Conservation (phyloP, 2,329 filamentous ascomycete genomes). For the Pyrenophora tritici-repentis region DNA sequence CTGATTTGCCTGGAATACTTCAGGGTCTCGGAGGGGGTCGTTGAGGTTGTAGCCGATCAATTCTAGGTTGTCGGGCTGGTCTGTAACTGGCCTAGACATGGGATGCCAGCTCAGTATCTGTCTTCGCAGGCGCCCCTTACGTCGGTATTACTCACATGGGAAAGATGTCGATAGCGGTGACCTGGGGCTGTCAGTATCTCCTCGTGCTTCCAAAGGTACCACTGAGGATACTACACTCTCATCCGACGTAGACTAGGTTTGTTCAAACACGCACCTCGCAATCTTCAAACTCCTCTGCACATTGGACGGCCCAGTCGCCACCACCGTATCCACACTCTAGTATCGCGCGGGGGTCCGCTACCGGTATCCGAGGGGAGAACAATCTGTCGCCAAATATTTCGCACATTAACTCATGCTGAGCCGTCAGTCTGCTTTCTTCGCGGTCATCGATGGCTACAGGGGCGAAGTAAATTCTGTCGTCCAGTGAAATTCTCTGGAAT, state of each 20-base stretch:
- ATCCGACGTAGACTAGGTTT: not conserved
- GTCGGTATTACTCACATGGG: conserved; percentile 23
- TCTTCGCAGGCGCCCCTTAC: not conserved
- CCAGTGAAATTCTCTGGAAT: conserved; percentile 47
- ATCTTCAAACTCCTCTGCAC: conserved; percentile 46
- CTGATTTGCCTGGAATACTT: conserved; percentile 64
- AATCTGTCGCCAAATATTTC: conserved; percentile 37
- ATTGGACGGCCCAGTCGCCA: conserved; percentile 45
- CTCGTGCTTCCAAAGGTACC: not conserved
- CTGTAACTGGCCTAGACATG: conserved; percentile 26
- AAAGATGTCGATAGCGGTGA: conserved; percentile 47
- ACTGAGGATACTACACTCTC: not conserved
- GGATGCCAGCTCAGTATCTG: not conserved
- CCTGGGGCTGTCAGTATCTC: conserved; percentile 32
- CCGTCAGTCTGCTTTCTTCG: conserved; percentile 45
- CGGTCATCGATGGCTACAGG: conserved; percentile 44
- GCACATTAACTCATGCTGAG: conserved; percentile 42
- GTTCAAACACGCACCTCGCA: conserved; percentile 41
- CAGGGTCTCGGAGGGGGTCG: conserved; percentile 43
- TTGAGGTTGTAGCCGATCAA: conserved; percentile 47
- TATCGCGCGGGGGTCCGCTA: conserved; percentile 36
- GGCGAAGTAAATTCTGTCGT: conserved; percentile 47
- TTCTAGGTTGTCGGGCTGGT: conserved; percentile 47
- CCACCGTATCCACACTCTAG: conserved; percentile 49
- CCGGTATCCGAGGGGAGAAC: conserved; percentile 36